Percentiles rank a stretch among this genome's conserved stretches.
Conservation (phyloP, 768 basidiomycete genomes). For the Panus rudis region DNA sequence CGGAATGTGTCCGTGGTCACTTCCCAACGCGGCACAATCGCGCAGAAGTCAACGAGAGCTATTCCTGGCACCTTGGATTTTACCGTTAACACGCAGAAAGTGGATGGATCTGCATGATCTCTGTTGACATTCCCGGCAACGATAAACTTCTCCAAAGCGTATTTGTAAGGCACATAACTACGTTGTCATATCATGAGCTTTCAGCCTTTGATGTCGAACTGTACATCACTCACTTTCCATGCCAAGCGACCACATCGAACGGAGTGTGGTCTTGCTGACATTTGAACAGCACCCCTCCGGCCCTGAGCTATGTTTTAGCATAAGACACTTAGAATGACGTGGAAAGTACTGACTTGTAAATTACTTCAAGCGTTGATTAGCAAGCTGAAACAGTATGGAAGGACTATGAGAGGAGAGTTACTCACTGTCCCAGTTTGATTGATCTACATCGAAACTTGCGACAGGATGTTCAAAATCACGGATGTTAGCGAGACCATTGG, state of each 20-base stretch:
- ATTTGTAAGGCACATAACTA: conserved; percentile 57
- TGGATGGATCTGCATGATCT: conserved; percentile 60
- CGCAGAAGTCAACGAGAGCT: conserved; percentile 50
- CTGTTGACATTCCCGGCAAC: conserved; percentile 52
- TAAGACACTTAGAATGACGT: background rate
- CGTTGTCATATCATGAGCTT: background rate
- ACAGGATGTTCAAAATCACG: conserved; percentile 54
- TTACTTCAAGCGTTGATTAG: conserved; percentile 29
- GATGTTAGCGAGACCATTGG: conserved; percentile 50
- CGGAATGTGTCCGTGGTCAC: conserved; percentile 47
- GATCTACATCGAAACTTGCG: conserved; percentile 54
- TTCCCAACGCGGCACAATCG: conserved; percentile 55
- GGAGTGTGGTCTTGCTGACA: conserved; percentile 53
- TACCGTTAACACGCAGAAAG: conserved; percentile 56
- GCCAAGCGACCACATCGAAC: conserved; percentile 63
- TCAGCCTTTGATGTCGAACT: background rate
- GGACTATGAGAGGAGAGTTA: conserved; percentile 1
- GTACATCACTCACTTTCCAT: conserved; percentile 41
- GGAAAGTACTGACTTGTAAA: conserved; percentile 35
- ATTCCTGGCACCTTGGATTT: conserved; percentile 48
- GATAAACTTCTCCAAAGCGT: conserved; percentile 50
- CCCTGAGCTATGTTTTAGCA: conserved; percentile 22
- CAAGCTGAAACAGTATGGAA: background rate
- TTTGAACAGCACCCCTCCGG: conserved; percentile 41
- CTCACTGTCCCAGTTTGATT: conserved; percentile 46